phyloP scores from a whole-genome alignment of 2,329 filamentous ascomycete genomes.

The Scedosporium aurantiacum region DNA sequence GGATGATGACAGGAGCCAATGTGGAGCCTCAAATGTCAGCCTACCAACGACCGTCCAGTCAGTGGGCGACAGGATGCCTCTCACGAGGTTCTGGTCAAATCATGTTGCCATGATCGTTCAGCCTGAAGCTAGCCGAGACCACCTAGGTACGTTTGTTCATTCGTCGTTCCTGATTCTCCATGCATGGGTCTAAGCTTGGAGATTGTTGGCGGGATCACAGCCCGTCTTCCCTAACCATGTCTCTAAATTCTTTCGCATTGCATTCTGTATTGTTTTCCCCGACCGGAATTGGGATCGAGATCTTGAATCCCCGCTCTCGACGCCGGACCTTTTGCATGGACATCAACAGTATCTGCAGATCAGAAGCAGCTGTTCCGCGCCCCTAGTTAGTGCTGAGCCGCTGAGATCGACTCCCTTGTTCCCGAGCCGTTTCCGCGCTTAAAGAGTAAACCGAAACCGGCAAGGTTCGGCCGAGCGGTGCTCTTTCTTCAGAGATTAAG shows the following conservation, averaged over 20 bases:
- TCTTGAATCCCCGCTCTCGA: not conserved
- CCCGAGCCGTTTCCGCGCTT: not conserved
- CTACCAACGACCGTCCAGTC: not conserved
- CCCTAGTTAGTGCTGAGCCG: not conserved
- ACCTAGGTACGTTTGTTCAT: constrained; percentile 4
- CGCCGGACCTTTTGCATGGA: not conserved
- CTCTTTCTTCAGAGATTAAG: not conserved
- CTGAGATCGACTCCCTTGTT: not conserved
- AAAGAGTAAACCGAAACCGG: not conserved
- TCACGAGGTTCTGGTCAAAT: constrained; percentile 1
- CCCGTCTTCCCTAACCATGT: not conserved
- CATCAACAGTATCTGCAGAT: not conserved
- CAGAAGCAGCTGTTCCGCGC: not conserved
- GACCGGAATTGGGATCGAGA: not conserved
- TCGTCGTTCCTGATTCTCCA: not conserved
- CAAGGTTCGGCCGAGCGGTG: not conserved
- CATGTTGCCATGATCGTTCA: constrained; percentile 5
- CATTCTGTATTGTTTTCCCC: not conserved
- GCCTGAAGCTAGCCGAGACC: constrained; percentile 7
- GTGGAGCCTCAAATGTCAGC: not conserved
- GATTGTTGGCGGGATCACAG: not conserved
- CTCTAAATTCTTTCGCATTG: not conserved
- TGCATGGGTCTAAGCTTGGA: not conserved
- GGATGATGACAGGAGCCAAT: not conserved
- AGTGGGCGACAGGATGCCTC: not conserved